phyloP scores from a whole-genome alignment of 2,329 filamentous ascomycete species.

The Metarhizium brunneum region DNA sequence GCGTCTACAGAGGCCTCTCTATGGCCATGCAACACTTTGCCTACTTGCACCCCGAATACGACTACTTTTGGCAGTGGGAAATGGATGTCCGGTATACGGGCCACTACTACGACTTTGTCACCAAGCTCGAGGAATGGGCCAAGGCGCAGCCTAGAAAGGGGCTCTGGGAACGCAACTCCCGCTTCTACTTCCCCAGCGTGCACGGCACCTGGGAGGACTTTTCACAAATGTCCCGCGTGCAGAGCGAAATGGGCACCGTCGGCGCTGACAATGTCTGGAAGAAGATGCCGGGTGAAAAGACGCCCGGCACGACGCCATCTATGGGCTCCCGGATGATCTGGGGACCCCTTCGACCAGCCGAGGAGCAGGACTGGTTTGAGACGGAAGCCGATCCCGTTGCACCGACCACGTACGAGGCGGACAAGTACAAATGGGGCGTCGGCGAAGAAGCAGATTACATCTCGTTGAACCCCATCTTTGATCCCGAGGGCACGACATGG shows the following conservation, averaged over 20 bases:
- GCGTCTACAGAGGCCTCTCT: constrained; percentile 83
- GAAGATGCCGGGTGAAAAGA: constrained; percentile 31
- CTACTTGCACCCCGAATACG: constrained; percentile 78
- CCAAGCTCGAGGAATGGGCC: constrained; percentile 61
- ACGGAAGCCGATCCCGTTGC: constrained; percentile 64
- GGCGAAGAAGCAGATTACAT: constrained; percentile 88
- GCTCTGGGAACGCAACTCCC: constrained; percentile 69
- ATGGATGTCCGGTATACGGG: constrained; percentile 88
- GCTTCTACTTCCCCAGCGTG: constrained; percentile 68
- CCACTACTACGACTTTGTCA: constrained; percentile 70
- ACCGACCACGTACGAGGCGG: constrained; percentile 61
- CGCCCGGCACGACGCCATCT: constrained; percentile 24
- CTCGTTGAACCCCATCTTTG: constrained; percentile 84
- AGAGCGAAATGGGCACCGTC: constrained; percentile 60
- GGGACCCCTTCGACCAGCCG: constrained; percentile 67
- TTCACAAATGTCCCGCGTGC: constrained; percentile 61
- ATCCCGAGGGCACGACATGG: constrained; percentile 84
- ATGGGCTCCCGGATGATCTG: constrained; percentile 60
- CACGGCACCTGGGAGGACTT: constrained; percentile 78
- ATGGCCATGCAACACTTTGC: constrained; percentile 96
- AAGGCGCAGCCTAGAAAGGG: constrained; percentile 67
- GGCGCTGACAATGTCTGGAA: constrained; percentile 61
- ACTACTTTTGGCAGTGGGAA: constrained; percentile 92
- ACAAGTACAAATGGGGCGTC: constrained; percentile 79
- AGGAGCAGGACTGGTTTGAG: constrained; percentile 63